Base-by-base conservation (phyloP, 768 basidiomycete species). In the Mycena galopus region DNA sequence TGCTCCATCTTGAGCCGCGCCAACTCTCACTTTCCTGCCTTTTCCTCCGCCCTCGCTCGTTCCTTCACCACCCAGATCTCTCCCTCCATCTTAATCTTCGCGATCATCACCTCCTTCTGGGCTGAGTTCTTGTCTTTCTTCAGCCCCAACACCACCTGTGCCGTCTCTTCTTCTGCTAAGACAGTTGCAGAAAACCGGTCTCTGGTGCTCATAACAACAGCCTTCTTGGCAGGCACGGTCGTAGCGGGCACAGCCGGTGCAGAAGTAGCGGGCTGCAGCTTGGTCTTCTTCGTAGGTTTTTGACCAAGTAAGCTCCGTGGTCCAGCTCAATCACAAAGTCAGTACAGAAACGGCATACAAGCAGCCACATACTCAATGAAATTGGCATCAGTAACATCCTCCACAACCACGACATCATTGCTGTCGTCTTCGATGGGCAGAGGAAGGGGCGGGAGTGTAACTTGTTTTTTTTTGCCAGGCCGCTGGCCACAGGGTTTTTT, bases 1-100 rank as follows among this genome's bases (percentile, higher is more conserved):
- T 71, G 75, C 76, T 47, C 81, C 83, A 25, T 82, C 81, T 57
- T 77, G 79, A 63, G 0, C 80, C 85, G 55, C 21, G 4, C 21
- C 12, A 42, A 25, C 1, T 65, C 69, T 25, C 33, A 14, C 69
- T 65, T 65, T 19, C 2, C 11, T 21, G 30, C 56, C 25, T 47
- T 47, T 27, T 64, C 55, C 55, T 30, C 29, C 32, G 23, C 19
- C 60, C 35, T 57, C 9, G n/a, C 6, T 23, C 25, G 1, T 2
- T 0, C 55, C 29, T 42, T 42, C 2, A 19, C 64, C 7, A 16
- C 3, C 9, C 27, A 58, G 1, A 60, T 19, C 10, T 59, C 14
- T 23, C 10, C 17, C 8, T 55, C 35, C n/a, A 16, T 16, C 35
- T 42, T 4, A 7, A 66, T 25, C 59, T 29, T 55, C 3, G 35